Evolutionary conservation across 768 basidiomycete genomes (phyloP), one percentile per base, ranked within the genome.

Genomic region (Lyophyllum semitale): DNA sequence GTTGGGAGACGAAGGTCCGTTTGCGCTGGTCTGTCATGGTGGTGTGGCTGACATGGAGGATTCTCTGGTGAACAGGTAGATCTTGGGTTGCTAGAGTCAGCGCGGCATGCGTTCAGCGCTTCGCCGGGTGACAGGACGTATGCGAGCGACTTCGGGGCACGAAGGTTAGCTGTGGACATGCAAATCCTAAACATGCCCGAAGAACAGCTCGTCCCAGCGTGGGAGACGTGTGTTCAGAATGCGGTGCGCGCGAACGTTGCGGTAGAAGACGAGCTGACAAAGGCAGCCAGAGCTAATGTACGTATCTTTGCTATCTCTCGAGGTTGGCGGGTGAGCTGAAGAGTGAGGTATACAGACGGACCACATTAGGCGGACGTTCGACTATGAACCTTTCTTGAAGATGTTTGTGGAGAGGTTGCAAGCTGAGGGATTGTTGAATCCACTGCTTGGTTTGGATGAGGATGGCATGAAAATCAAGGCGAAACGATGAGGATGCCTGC

Each of bases 381-480:
- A 87, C 66, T 87, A 85, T 58, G 83, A 84, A 61, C 83, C 83
- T 0, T 85, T 87, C 66, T 68, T 85, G 27, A 68, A 66, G n/a
- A 73, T 70, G 32, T 84, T 80, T 55, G 58, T 82, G 8, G 67
- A 59, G 13, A 63, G 66, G 2, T 55, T 84, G 59, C 75, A 83
- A 37, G 54, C 68, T 1, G 81, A 82, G 56, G 83, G 81, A 0
- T 55, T 81, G 18, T 65, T 86, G 26, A 72, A 78, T 35, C 60
- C 73, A 1, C 61, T 80, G 18, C 70, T 84, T 2, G 73, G 73
- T 49, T 61, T 70, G 8, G 73, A 75, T 38, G 67, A 69, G 12
- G 63, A 72, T 20, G 73, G 70, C 15, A 67, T 64, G 38, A 71
- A 67, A 60, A 68, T 61, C 9, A 55, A 50, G 12, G 35, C 38